Evolutionary conservation across 805 yeast species (phyloP).

Genomic region (Yamadazyma olivae): DNA sequence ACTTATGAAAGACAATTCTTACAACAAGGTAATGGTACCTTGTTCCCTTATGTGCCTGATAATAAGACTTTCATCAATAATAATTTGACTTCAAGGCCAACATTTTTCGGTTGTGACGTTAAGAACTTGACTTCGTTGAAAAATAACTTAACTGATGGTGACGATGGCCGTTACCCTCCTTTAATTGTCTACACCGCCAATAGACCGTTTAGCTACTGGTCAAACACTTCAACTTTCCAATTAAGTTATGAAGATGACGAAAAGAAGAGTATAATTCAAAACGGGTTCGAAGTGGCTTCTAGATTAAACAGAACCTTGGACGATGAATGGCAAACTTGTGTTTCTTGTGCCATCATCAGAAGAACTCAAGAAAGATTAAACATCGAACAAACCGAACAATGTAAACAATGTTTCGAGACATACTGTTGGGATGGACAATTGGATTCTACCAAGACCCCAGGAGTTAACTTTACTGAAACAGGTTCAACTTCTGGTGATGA

Average conservation of each 20-base stretch:
- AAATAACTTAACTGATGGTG: conserved; percentile 6
- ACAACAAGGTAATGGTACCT: conserved; percentile 50
- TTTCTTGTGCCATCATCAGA: conserved; percentile 80
- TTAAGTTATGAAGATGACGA: conserved; percentile 59
- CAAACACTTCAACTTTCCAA: conserved; percentile 74
- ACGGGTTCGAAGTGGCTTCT: conserved; percentile 72
- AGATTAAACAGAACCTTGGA: conserved; percentile 67
- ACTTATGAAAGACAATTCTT: conserved; percentile 35
- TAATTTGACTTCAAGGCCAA: conserved; percentile 66
- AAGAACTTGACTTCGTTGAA: conserved; percentile 52
- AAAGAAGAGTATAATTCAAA: conserved; percentile 56
- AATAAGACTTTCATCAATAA: conserved; percentile 51
- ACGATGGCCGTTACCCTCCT: conserved; percentile 51
- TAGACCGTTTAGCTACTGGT: conserved; percentile 56
- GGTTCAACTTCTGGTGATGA: conserved; percentile 12
- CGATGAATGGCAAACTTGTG: conserved; percentile 65
- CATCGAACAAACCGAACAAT: conserved; percentile 60
- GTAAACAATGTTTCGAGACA: conserved; percentile 63
- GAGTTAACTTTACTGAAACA: conserved; percentile 12
- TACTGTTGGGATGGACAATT: conserved; percentile 74
- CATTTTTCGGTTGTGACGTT: conserved; percentile 82
- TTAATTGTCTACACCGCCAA: conserved; percentile 77
- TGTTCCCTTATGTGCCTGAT: conserved; percentile 83
- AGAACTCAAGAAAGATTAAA: conserved; percentile 71
- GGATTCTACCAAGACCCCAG: conserved; percentile 7